phyloP scores from a whole-genome alignment of 805 yeast genomes.

The Zygoascus bituminiphila region DNA sequence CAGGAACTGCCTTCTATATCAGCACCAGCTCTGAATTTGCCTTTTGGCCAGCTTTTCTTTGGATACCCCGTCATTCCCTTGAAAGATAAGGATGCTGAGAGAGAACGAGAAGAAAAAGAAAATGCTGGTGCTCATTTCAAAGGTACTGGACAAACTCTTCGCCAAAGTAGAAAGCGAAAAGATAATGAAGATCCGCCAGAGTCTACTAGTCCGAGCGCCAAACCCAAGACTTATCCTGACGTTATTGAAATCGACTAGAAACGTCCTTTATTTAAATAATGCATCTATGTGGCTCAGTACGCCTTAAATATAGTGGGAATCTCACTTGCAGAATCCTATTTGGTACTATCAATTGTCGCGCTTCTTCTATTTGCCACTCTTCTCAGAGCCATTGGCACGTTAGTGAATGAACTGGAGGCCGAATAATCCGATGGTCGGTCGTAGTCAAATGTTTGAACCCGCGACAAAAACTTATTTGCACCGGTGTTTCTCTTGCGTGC shows the following conservation, averaged over 20 bases:
- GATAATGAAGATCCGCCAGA: slow-evolving; percentile 31
- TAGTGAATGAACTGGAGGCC: neutral
- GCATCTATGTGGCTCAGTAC: too few species aligned
- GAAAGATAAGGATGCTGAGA: slow-evolving; percentile 34
- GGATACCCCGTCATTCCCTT: slow-evolving; percentile 70
- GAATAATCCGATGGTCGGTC: neutral
- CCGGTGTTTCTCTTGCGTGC: neutral
- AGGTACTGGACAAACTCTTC: slow-evolving; percentile 70
- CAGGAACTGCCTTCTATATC: slow-evolving; percentile 31
- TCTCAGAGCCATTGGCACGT: slow-evolving; percentile 6
- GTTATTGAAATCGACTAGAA: slow-evolving; percentile 65
- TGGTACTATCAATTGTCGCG: neutral
- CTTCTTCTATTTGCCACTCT: slow-evolving; percentile 5
- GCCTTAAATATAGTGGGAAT: neutral
- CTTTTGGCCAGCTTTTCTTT: slow-evolving; percentile 82
- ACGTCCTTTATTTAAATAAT: neutral
- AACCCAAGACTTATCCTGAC: slow-evolving; percentile 46
- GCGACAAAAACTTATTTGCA: neutral
- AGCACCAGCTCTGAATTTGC: slow-evolving; percentile 61
- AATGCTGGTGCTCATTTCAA: slow-evolving; percentile 32
- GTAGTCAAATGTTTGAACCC: neutral
- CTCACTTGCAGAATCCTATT: neutral
- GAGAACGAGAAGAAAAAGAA: slow-evolving; percentile 27
- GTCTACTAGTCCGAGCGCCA: slow-evolving; percentile 31
- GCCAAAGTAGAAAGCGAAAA: slow-evolving; percentile 64